phyloP scores from a whole-genome alignment of 305 asterid species.

The Fraxinus velutina region DNA sequence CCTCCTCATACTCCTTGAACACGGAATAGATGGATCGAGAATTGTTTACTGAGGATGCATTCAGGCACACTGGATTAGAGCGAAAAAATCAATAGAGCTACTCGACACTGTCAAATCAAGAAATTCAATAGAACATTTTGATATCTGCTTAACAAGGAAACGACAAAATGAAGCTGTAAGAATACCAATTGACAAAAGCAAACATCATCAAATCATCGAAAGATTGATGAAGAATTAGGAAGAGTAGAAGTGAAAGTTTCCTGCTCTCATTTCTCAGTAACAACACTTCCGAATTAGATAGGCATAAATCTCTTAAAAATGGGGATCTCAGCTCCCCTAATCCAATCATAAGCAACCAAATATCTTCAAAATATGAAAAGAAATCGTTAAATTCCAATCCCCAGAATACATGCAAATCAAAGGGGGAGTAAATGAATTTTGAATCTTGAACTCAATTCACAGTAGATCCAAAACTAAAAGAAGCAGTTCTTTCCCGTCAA shows the following conservation, averaged over 20 bases:
- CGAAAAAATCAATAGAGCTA: background rate
- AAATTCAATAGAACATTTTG: background rate
- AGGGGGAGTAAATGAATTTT: background rate
- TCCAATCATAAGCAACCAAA: background rate
- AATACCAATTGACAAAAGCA: background rate
- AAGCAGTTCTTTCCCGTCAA: background rate
- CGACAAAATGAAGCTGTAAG: background rate
- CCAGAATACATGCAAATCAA: background rate
- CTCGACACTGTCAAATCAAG: background rate
- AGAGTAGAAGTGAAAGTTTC: background rate
- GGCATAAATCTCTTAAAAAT: background rate
- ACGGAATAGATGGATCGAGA: background rate
- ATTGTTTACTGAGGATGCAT: background rate
- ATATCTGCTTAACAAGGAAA: background rate
- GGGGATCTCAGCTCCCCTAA: background rate
- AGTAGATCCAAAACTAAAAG: constrained; percentile 12
- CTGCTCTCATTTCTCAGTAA: background rate
- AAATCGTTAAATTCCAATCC: background rate
- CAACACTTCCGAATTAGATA: background rate
- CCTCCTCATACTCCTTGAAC: background rate
- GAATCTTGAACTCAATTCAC: background rate
- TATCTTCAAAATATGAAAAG: background rate
- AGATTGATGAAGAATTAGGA: background rate
- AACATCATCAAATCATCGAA: background rate
- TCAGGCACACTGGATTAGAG: background rate